phyloP scores from a whole-genome alignment of 2,329 filamentous ascomycete species.

The Leptodontidium sp. region DNA sequence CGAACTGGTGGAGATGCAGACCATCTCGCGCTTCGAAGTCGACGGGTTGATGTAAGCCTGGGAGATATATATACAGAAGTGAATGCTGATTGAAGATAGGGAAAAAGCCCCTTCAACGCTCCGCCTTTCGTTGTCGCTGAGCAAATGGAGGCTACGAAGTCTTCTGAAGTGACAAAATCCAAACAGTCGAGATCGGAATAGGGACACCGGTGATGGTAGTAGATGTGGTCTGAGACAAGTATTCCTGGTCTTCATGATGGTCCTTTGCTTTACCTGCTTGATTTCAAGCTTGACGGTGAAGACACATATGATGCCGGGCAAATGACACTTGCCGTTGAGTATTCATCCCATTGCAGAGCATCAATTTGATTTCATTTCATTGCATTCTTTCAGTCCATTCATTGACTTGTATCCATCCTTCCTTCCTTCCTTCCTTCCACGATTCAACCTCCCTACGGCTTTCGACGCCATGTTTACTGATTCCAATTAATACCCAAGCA shows the following conservation, averaged over 20 bases:
- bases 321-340: not conserved
- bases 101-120: constrained; percentile 21
- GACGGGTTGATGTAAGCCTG: constrained; percentile 21
- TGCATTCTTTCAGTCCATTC: not conserved
- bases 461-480: not conserved
- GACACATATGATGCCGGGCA: no score
- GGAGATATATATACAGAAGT: no score
- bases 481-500: not conserved
- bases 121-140: constrained; percentile 27
- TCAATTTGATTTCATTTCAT: not conserved
- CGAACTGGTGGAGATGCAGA: not conserved
- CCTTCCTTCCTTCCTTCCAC: not conserved
- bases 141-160: constrained; percentile 1
- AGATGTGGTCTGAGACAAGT: no score
- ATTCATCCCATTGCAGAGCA: no score
- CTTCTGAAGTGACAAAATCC: not conserved
- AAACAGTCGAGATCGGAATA: constrained; percentile 3
- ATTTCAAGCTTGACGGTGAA: not conserved
- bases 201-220: no score
- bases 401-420: not conserved
- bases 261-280: not conserved
- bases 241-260: no score
- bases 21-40: constrained; percentile 14
- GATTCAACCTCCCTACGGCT: not conserved
- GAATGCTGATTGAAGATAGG: not conserved